Conservation (phyloP, 768 basidiomycete species). For the Termitomyces sp. region DNA sequence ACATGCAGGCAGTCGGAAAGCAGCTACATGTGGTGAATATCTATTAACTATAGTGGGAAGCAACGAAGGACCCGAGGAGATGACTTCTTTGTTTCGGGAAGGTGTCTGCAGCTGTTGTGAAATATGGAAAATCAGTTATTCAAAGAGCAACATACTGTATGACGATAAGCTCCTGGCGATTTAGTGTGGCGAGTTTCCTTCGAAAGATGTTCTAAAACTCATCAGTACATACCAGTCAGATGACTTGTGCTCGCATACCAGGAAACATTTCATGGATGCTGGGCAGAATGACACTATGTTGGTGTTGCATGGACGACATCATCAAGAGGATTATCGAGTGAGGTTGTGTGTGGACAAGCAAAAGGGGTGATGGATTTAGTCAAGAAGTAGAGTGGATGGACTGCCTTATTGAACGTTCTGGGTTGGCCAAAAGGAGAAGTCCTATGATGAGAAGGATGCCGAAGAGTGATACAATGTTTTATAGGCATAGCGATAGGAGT, state of each 20-base stretch:
- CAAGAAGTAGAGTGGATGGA: conserved; percentile 8
- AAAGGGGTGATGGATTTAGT: conserved; percentile 1
- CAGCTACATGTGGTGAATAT: background rate
- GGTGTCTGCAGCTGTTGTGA: background rate
- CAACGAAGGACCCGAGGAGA: background rate
- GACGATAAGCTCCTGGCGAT: background rate
- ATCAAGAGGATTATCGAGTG: background rate
- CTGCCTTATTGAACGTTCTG: conserved; percentile 17
- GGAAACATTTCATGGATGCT: conserved; percentile 57
- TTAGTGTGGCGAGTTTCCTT: conserved; percentile 12
- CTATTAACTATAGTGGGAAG: conserved; percentile 13
- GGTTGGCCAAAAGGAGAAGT: conserved; percentile 15
- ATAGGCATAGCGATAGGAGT: conserved; percentile 18
- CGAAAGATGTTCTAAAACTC: conserved; percentile 9
- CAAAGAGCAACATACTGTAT: background rate
- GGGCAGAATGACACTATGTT: conserved; percentile 32
- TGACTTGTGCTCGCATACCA: conserved; percentile 25
- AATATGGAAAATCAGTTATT: background rate
- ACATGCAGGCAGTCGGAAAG: background rate
- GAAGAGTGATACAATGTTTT: conserved; percentile 17
- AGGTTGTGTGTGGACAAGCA: background rate
- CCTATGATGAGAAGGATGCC: conserved; percentile 12
- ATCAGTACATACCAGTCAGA: background rate
- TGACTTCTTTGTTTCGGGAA: background rate
- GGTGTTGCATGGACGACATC: conserved; percentile 5